A percentile compares a stretch with the other conserved stretches of the same genome.
Evolutionary conservation across 768 basidiomycete species (phyloP).

Genomic region (Neoboletus subvelutipes): DNA sequence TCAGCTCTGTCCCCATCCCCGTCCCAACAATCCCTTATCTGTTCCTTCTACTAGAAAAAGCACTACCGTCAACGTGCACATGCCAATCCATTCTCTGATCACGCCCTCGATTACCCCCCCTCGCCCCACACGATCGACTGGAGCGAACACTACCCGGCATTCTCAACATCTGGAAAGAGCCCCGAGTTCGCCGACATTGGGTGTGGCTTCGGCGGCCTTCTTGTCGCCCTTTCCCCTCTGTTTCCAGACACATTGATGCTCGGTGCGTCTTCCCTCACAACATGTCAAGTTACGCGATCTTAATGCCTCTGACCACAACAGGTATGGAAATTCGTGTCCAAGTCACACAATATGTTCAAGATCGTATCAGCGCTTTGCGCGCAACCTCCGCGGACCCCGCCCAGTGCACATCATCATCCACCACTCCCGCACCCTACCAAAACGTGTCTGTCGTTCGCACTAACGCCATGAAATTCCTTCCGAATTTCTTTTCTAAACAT

Average conservation of each 20-base stretch:
- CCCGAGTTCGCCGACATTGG: constrained; percentile 98
- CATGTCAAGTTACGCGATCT: neutral
- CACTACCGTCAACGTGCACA: constrained; percentile 83
- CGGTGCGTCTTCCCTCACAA: constrained; percentile 51
- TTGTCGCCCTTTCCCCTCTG: constrained; percentile 83
- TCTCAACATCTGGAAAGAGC: constrained; percentile 51
- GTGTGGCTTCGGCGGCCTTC: constrained; percentile 95
- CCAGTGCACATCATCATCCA: constrained; percentile 22
- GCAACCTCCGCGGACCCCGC: constrained; percentile 42
- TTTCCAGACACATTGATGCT: constrained; percentile 93
- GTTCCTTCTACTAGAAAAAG: constrained; percentile 55
- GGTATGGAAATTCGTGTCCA: constrained; percentile 97
- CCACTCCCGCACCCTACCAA: constrained; percentile 55
- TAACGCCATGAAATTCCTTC: constrained; percentile 98
- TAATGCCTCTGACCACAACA: constrained; percentile 30
- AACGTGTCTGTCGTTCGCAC: constrained; percentile 94
- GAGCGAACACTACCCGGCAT: constrained; percentile 78
- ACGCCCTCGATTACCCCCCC: constrained; percentile 83
- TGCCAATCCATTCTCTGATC: constrained; percentile 85
- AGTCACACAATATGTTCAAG: constrained; percentile 94
- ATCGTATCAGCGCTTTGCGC: constrained; percentile 92
- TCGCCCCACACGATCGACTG: constrained; percentile 80
- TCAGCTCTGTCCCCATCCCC: constrained; percentile 16
- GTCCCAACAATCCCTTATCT: neutral
- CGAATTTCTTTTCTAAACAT: constrained; percentile 91